Base-by-base conservation (phyloP, 306 rosid species). In the Adenanthera pavonina region DNA sequence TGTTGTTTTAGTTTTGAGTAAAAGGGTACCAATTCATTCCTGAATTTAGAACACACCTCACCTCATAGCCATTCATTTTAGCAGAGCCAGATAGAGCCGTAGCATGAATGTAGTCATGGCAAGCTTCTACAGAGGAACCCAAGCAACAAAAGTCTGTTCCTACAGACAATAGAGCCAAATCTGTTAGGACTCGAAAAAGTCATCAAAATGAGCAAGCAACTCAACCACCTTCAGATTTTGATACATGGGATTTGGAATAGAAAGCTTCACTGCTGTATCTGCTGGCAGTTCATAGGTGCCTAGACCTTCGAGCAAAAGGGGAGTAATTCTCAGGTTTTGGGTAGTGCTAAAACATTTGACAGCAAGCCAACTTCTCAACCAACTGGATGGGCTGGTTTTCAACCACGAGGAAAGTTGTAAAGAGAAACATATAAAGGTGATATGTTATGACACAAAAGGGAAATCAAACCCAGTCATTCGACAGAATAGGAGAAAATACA, bases 321-420 rank as follows among this genome's bases (percentile, higher is more conserved):
- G 65, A 84, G 84, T 49, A 87, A 73, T 76, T 57, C 94, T 74
- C 92, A 79, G 84, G 69, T 3, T 33, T 75, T 80, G 60, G 86
- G 87, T 20, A 91, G 86, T 62, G 74, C 90, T 38, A 92, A 87
- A 78, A 78, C 74, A 38, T 70, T 51, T 64, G 92, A 90, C 82
- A 81, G 62, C 86, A 90, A 92, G 76, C 51, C 92, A 74, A 67
- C 88, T 80, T 83, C 94, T 78, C 98, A 92, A 85, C 99, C 99
- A 66, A 92, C 98, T 68, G 99, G 99, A 16, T 95, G 99, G 99
- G 97, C 99, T 56, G 99, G 99, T 75, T 95, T 95, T 85, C 93
- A 85, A 91, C 74, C 6, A 6, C 48, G 52, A 75, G 76, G 35
- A 53, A 83, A 46, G 80, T 65, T 81, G 10, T 38, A 9, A 25